Base-by-base conservation (phyloP, 2,329 filamentous ascomycete genomes). In the Macroventuria anomochaeta region DNA sequence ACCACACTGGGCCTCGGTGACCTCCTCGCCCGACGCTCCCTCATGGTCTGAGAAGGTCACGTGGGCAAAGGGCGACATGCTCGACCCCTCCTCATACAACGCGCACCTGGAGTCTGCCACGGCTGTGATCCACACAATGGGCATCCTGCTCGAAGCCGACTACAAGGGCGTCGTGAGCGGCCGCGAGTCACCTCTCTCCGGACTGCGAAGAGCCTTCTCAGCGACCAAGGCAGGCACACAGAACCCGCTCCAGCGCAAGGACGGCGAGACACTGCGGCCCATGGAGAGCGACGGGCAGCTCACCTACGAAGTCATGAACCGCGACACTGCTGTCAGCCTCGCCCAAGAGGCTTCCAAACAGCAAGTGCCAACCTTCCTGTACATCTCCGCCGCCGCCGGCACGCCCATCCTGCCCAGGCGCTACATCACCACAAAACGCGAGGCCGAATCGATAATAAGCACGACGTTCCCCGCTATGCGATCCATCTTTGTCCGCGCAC, bases 291-390 rank as follows among this genome's bases (percentile, higher is more conserved):
- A 87, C 63, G 87, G 87, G 21, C 89, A 95, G 76, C 81, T 96
- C 67, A 97, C 93, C 15, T 99, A 99, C 79, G 95, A 97, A 79
- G 82, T 92, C 56, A 97, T 99, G 91, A 99, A 99, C 78, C 85
- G 95, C 52, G 93, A 97, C 77, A 83, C 83, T 78, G 93, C 93
- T 40, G 85, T 97, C 57, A 84, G 88, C 48, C 82, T 97, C 12
- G 95, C 93, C 12, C 86, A 88, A 68, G 90, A 93, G 71, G 87
- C 92, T 1, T 82, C 83, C 21, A 78, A 78, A 28, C 84, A 85
- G 55, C 81, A 85, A 29, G 87, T 88, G 12, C 77, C 81, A 15
- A 85, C 87, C 0, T 97, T 96, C 72, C 86, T 88, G 55, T 97
- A 91, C 79, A 88, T 99, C 57, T 96, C 92, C 29, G 95, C 95